Conservation (phyloP, 75 land plant genomes). For the Sequoia sempervirens region DNA sequence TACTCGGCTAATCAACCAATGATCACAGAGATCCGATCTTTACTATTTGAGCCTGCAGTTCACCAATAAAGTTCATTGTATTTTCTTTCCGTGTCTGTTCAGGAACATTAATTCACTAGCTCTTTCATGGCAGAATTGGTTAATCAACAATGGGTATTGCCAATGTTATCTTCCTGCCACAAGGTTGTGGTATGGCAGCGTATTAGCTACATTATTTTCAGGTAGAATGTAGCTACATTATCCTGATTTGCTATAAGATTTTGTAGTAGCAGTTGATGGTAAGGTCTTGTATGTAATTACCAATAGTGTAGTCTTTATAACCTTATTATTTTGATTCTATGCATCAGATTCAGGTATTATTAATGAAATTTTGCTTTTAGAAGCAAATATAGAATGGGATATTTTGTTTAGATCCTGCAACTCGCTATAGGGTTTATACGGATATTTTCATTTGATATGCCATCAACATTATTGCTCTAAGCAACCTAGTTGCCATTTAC, state of each 20-base stretch:
- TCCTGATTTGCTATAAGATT: neutral
- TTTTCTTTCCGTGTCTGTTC: neutral
- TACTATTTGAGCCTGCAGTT: neutral
- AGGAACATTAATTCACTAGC: neutral
- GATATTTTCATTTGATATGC: neutral
- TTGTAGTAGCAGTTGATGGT: neutral
- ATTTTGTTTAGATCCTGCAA: neutral
- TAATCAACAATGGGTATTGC: neutral
- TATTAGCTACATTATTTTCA: neutral
- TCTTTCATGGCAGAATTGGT: neutral
- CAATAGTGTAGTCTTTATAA: neutral
- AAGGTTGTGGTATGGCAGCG: neutral
- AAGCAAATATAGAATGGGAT: neutral
- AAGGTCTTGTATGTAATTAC: neutral
- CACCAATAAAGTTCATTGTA: neutral
- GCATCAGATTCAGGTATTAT: neutral
- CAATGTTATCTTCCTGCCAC: neutral
- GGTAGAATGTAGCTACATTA: neutral
- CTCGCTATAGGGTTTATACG: too few relatives aligned
- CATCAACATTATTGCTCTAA: neutral
- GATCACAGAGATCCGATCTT: neutral
- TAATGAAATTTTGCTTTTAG: neutral
- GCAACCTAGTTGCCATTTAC: neutral
- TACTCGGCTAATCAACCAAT: neutral
- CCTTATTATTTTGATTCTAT: neutral